phyloP scores from a whole-genome alignment of 352 stramenopile species.

The Globisporangium splendens region DNA sequence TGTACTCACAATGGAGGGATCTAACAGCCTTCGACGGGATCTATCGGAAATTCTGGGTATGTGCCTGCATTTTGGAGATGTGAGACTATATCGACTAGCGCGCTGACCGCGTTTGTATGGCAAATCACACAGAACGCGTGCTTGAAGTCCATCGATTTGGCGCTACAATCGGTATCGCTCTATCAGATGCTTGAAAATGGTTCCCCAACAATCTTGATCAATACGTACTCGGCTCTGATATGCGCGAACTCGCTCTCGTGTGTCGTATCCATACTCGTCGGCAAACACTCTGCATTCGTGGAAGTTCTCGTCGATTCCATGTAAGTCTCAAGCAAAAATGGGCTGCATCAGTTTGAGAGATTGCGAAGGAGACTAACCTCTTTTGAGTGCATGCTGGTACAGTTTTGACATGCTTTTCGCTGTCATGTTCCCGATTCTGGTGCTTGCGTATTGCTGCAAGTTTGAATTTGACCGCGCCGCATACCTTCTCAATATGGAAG shows the following conservation, averaged over 20 bases:
- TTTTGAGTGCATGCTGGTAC: too few relatives aligned
- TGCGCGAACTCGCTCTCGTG: constrained; percentile 22
- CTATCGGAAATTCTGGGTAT: constrained; percentile 34
- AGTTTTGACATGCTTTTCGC: constrained; percentile 30
- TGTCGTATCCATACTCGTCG: constrained; percentile 17
- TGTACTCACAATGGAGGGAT: constrained; percentile 12
- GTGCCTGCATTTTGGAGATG: background rate
- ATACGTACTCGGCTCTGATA: constrained; percentile 18
- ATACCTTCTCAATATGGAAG: background rate
- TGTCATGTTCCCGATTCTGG: constrained; percentile 22
- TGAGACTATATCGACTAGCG: background rate
- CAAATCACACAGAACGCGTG: constrained; percentile 22
- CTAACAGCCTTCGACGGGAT: constrained; percentile 23
- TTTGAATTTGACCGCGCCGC: constrained; percentile 27
- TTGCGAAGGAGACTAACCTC: too few relatives aligned
- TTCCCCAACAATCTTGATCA: constrained; percentile 18
- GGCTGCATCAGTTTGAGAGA: background rate
- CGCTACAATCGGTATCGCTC: constrained; percentile 23
- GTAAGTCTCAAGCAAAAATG: constrained; percentile 1
- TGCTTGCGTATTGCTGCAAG: constrained; percentile 22
- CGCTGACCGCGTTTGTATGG: background rate
- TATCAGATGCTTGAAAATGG: constrained; percentile 22
- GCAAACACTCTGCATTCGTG: constrained; percentile 19
- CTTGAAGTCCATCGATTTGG: constrained; percentile 27
- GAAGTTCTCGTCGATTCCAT: constrained; percentile 37